A percentile compares a stretch with the other conserved stretches of the same genome.
Conservation (phyloP, 441 rosid species). For the Codiaeum variegatum region DNA sequence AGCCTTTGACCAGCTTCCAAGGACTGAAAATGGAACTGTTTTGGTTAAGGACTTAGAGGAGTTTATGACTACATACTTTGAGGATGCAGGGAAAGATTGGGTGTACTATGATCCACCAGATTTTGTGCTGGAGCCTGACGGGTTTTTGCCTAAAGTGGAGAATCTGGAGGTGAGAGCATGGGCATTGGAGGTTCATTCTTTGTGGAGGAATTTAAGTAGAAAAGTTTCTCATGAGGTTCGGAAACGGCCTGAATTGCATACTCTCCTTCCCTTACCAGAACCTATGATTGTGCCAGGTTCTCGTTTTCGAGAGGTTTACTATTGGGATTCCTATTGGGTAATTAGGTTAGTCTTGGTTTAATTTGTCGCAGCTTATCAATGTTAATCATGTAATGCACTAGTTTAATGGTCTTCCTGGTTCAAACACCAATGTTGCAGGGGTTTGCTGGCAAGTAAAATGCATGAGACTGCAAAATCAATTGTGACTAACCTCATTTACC, state of each 20-base stretch:
- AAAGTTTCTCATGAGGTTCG: conserved; percentile 48
- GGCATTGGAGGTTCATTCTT: conserved; percentile 73
- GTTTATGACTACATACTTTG: conserved; percentile 44
- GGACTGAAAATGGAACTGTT: conserved; percentile 35
- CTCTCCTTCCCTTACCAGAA: conserved; percentile 68
- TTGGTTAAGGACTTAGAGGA: conserved; percentile 35
- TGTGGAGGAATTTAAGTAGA: conserved; percentile 75
- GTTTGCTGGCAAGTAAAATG: conserved; percentile 81
- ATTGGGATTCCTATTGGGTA: conserved; percentile 97
- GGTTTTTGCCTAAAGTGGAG: conserved; percentile 68
- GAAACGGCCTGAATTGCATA: conserved; percentile 57
- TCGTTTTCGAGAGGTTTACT: conserved; percentile 82
- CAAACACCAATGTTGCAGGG: conserved; percentile 41
- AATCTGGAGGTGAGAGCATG: conserved; percentile 55
- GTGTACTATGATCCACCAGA: conserved; percentile 49
- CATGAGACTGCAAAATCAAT: conserved; percentile 63
- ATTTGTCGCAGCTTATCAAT: background rate
- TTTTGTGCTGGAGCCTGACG: conserved; percentile 54
- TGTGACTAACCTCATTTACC: conserved; percentile 64
- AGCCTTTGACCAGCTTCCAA: conserved; percentile 51
- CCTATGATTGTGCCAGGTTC: conserved; percentile 73
- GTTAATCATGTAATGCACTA: background rate
- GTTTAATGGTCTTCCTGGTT: background rate
- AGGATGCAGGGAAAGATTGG: conserved; percentile 53
- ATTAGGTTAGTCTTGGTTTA: conserved; percentile 46